phyloP scores from a whole-genome alignment of 2,329 filamentous ascomycete species.

The Chrysoporthe cubensis region DNA sequence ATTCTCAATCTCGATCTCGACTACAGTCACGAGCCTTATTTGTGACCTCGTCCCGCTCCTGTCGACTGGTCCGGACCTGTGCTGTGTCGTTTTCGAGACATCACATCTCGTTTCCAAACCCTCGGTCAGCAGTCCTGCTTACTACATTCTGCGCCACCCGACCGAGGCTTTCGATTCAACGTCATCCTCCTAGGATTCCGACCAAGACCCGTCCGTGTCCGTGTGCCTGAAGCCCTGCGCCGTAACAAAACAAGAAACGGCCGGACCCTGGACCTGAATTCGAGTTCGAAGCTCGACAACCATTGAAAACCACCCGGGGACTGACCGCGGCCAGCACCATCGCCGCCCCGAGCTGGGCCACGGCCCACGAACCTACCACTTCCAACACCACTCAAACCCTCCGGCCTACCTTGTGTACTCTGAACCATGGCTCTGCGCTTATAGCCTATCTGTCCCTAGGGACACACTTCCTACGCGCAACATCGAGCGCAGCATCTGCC shows the following conservation, averaged over 20 bases:
- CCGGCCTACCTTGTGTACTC: constrained; percentile 18
- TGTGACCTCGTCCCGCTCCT: not conserved
- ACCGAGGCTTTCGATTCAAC: constrained; percentile 15
- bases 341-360: constrained; percentile 17
- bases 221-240: constrained; percentile 16
- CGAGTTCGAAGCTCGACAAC: not conserved
- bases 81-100: not conserved
- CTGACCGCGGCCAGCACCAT: constrained; percentile 16
- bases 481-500: constrained; percentile 30
- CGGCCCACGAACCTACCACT: constrained; percentile 22
- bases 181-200: constrained; percentile 25
- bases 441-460: constrained; percentile 49
- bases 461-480: constrained; percentile 39
- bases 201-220: constrained; percentile 5
- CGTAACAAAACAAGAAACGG: constrained; percentile 19
- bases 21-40: not conserved
- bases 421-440: constrained; percentile 37
- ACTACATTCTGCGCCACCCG: constrained; percentile 17
- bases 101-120: not conserved
- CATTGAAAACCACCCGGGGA: constrained; percentile 23
- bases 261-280: constrained; percentile 17
- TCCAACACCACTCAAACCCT: constrained; percentile 22
- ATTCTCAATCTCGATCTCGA: not conserved
- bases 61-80: not conserved
- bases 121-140: constrained; percentile 14